These are phyloP conservation scores for Tothia fuscella DNA, from an alignment of 2,329 filamentous ascomycete species.

Conservation along the genomic window DNA sequence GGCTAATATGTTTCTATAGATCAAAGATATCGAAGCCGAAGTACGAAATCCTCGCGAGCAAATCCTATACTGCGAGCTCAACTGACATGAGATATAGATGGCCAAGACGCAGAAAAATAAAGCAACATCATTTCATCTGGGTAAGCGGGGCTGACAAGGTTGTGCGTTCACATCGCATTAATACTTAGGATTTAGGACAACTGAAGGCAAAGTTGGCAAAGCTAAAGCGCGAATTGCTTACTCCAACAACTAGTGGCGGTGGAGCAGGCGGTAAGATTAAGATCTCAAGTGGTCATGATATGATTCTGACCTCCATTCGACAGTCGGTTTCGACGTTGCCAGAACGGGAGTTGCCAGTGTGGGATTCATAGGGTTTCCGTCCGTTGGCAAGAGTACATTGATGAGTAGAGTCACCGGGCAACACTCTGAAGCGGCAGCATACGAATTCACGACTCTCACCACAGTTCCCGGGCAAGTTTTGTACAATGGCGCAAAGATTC, in stretches of 20 bases:
- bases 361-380: slow-evolving; percentile 96
- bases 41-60: slow-evolving; percentile 39
- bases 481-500: slow-evolving; percentile 94
- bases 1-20: slow-evolving; percentile 43
- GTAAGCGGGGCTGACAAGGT: slow-evolving; percentile 25
- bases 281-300: background rate
- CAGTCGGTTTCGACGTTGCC: slow-evolving; percentile 88
- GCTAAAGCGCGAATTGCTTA: slow-evolving; percentile 89
- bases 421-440: slow-evolving; percentile 92
- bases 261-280: slow-evolving; percentile 55
- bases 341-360: slow-evolving; percentile 95
- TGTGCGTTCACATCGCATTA: slow-evolving; percentile 11
- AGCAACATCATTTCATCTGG: slow-evolving; percentile 83
- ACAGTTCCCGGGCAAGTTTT: slow-evolving; percentile 92
- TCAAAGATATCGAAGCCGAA: slow-evolving; percentile 94
- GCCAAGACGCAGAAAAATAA: slow-evolving; percentile 96
- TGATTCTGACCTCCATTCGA: slow-evolving; percentile 11
- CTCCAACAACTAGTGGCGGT: slow-evolving; percentile 65
- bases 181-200: slow-evolving; percentile 45
- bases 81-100: slow-evolving; percentile 51
- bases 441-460: slow-evolving; percentile 97
- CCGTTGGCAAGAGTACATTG: slow-evolving; percentile 94
- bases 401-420: slow-evolving; percentile 93
- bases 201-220: slow-evolving; percentile 97
- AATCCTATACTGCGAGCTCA: slow-evolving; percentile 12